These are phyloP conservation scores for Dactylonectria macrodidyma DNA, from an alignment of 2,329 filamentous ascomycete species.

Conservation along the genomic window DNA sequence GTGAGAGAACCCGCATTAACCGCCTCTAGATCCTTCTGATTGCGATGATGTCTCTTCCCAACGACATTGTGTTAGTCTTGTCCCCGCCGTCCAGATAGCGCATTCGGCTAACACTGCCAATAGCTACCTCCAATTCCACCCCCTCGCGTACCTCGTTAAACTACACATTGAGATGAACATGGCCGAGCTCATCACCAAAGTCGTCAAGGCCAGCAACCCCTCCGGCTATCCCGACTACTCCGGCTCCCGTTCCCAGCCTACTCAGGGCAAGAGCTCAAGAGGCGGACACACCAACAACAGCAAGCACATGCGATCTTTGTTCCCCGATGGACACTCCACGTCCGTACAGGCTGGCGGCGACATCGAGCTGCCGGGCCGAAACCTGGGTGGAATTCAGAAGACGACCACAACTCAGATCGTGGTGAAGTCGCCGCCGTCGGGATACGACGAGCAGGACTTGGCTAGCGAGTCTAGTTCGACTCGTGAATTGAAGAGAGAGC, in stretches of 20 bases:
- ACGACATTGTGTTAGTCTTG: constrained; percentile 48
- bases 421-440: constrained; percentile 39
- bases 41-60: constrained; percentile 50
- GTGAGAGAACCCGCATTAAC: not conserved
- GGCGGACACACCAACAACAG: constrained; percentile 12
- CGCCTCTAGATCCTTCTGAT: constrained; percentile 44
- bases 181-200: constrained; percentile 64
- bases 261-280: constrained; percentile 35
- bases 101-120: constrained; percentile 15
- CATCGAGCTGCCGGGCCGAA: constrained; percentile 37
- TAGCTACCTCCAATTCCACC: constrained; percentile 63
- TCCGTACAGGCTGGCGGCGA: constrained; percentile 42
- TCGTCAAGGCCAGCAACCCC: constrained; percentile 47
- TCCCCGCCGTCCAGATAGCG: fast-evolving
- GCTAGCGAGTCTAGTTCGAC: constrained; percentile 44
- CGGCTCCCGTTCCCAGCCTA: constrained; percentile 37
- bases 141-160: constrained; percentile 66
- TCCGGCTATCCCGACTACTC: constrained; percentile 43
- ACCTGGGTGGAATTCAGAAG: constrained; percentile 42
- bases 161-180: constrained; percentile 69
- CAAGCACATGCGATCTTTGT: constrained; percentile 39
- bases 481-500: constrained; percentile 39
- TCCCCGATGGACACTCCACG: constrained; percentile 42
- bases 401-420: constrained; percentile 45
- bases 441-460: constrained; percentile 40